These are phyloP conservation scores for Exserohilum rostratum DNA, from an alignment of 2,329 filamentous ascomycete genomes.

Conservation along the genomic window DNA sequence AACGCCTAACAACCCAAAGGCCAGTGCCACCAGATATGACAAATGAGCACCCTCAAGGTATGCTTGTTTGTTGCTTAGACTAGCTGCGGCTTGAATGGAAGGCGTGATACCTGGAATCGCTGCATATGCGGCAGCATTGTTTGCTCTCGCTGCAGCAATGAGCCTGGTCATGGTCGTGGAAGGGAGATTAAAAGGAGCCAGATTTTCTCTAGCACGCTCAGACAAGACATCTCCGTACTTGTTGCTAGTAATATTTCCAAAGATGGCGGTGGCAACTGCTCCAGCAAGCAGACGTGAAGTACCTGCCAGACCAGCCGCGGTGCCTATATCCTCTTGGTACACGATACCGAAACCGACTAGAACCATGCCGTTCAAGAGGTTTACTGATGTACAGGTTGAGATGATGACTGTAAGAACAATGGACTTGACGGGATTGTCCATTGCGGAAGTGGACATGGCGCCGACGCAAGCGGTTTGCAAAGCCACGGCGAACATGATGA, in stretches of 20 bases:
- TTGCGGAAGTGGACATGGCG: slow-evolving; percentile 32
- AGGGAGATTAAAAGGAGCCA: slow-evolving; percentile 26
- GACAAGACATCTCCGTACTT: slow-evolving; percentile 29
- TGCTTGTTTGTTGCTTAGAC: slow-evolving; percentile 35
- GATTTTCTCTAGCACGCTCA: slow-evolving; percentile 18
- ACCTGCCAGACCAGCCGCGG: slow-evolving; percentile 37
- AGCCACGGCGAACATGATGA: slow-evolving; percentile 33
- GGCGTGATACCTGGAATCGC: slow-evolving; percentile 39
- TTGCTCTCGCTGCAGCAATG: slow-evolving; percentile 27
- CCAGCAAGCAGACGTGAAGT: slow-evolving; percentile 38
- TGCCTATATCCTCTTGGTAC: slow-evolving; percentile 41
- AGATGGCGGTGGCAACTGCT: slow-evolving; percentile 38
- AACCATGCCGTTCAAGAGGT: slow-evolving; percentile 39
- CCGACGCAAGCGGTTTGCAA: slow-evolving; percentile 38
- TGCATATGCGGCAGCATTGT: slow-evolving; percentile 35
- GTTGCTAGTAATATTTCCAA: slow-evolving; percentile 38
- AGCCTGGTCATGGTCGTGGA: slow-evolving; percentile 20
- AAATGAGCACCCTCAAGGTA: slow-evolving; percentile 35
- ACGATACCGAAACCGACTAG: slow-evolving; percentile 40
- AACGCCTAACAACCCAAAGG: slow-evolving; percentile 36
- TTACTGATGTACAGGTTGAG: slow-evolving; percentile 35
- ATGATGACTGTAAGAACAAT: slow-evolving; percentile 39
- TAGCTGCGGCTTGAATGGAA: slow-evolving; percentile 32
- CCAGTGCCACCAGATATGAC: slow-evolving; percentile 40
- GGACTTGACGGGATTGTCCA: slow-evolving; percentile 32